Base-by-base conservation (phyloP, 2,329 filamentous ascomycete species). In the Orbilia javanica region DNA sequence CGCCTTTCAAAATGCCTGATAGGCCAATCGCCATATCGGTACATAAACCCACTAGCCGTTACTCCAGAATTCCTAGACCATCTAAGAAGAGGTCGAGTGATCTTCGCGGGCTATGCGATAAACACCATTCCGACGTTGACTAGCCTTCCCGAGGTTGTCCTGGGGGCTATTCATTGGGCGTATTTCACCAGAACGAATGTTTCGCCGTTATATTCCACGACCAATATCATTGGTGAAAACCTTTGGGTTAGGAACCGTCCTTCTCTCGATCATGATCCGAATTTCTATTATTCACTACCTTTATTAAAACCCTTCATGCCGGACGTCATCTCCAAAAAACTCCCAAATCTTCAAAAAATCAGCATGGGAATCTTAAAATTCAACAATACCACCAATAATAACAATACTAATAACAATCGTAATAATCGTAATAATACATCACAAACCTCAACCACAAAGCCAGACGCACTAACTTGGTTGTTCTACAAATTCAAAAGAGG, bases 51-150 rank as follows among this genome's bases (percentile, higher is more conserved):
- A 7, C 20, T 13, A 29, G 29, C 39, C 18, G 20, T 63, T 18
- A 71, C 67, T 1, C 67, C 67, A 8, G 67, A 71, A 42, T 71
- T 71, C 25, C 31, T 71, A 3, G 20, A 63, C 10, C 60, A 63
- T 8, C n/a, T 71, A 5, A 18, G 10, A 10, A 52, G 13, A 4
- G 67, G 67, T 10, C 18, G 67, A 18, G n/a, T 71, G n/a, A 42
- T 71, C 1, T 71, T 71, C 34, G 67, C 67, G 3, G 67, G 55
- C 1, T 63, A 71, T 29, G 31, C 52, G 3, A n/a, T 42, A 29
- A 52, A 71, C 27, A 71, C 39, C 15, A 25, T 52, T 25, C 42
- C 44, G 2, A 71, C 67, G 4, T 27, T 50, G 2, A 10, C 18
- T 1, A 15, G 2, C 3, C 60, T 63, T 2, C 55, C 67, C 2